Evolutionary conservation across 2,329 filamentous ascomycete species (phyloP).

Genomic region (Acrodontium crateriforme): DNA sequence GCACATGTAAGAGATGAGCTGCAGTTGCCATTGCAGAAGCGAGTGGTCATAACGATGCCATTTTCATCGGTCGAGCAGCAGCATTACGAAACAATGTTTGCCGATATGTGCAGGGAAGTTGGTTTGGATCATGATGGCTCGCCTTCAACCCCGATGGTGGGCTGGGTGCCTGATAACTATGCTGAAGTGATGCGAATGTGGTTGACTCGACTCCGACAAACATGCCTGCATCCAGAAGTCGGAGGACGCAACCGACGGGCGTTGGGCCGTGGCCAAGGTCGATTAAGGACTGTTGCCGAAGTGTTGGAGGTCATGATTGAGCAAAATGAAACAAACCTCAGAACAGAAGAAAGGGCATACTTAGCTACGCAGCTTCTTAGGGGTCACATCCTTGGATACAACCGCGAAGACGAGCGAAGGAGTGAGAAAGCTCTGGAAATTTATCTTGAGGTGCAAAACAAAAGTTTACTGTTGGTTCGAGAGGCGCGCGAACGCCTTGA

Average conservation of each 20-base stretch:
- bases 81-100: slow-evolving; percentile 65
- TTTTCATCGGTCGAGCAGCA: slow-evolving; percentile 87
- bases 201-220: slow-evolving; percentile 65
- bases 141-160: slow-evolving; percentile 42
- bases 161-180: slow-evolving; percentile 52
- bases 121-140: slow-evolving; percentile 51
- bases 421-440: slow-evolving; percentile 54
- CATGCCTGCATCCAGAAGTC: slow-evolving; percentile 74
- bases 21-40: slow-evolving; percentile 64
- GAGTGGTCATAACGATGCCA: slow-evolving; percentile 76
- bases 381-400: slow-evolving; percentile 70
- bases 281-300: slow-evolving; percentile 69
- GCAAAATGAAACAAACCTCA: slow-evolving; percentile 55
- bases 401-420: slow-evolving; percentile 37
- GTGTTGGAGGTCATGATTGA: slow-evolving; percentile 88
- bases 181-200: slow-evolving; percentile 62
- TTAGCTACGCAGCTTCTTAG: slow-evolving; percentile 51
- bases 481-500: slow-evolving; percentile 51
- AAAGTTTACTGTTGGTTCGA: slow-evolving; percentile 37
- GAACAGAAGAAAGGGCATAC: slow-evolving; percentile 54
- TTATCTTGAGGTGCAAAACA: slow-evolving; percentile 43
- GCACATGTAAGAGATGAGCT: slow-evolving; percentile 66
- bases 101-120: slow-evolving; percentile 58
- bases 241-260: slow-evolving; percentile 51
- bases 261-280: slow-evolving; percentile 45